Evolutionary conservation across 192 early-diverging fungal species (phyloP).

Genomic region (Umbelopsis vinacea): DNA sequence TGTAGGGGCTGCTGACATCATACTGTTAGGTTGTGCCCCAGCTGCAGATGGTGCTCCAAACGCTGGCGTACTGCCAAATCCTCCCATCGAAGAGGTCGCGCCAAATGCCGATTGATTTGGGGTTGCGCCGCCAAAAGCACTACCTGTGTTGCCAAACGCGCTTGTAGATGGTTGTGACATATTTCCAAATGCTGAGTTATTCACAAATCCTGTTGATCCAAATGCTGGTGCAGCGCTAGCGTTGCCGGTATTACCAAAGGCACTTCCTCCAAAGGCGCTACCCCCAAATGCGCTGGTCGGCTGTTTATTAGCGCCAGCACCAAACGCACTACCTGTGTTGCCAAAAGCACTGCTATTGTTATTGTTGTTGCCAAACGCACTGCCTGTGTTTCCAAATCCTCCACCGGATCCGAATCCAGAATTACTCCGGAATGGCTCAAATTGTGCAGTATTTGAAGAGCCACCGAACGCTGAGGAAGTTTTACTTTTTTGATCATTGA

Average conservation of each 20-base stretch:
- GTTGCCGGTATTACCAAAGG: conserved; percentile 19
- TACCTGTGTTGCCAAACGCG: conserved; percentile 31
- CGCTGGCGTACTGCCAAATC: background rate
- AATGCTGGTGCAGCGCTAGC: background rate
- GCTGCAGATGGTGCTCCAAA: conserved; percentile 27
- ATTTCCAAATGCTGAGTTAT: conserved; percentile 29
- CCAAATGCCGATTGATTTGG: conserved; percentile 19
- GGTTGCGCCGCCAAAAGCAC: conserved; percentile 20
- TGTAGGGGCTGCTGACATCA: background rate
- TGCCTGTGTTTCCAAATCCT: too few relatives aligned
- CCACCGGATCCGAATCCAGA: conserved; percentile 27
- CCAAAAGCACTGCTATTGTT: background rate
- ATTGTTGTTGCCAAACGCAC: conserved; percentile 8
- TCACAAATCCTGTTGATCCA: background rate
- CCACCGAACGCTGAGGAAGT: conserved; percentile 32
- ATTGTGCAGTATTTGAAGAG: conserved; percentile 8
- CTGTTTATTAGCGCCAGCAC: background rate
- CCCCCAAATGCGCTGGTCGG: background rate
- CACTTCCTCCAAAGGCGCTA: conserved; percentile 31
- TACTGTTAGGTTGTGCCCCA: conserved; percentile 2
- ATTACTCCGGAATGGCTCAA: conserved; percentile 37
- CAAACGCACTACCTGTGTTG: background rate
- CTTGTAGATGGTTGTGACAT: conserved; percentile 2
- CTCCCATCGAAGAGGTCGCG: background rate
- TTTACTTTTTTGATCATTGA: conserved; percentile 36